Evolutionary conservation across 148 eudicot species (phyloP).

Genomic region (Amaranthus palmeri): DNA sequence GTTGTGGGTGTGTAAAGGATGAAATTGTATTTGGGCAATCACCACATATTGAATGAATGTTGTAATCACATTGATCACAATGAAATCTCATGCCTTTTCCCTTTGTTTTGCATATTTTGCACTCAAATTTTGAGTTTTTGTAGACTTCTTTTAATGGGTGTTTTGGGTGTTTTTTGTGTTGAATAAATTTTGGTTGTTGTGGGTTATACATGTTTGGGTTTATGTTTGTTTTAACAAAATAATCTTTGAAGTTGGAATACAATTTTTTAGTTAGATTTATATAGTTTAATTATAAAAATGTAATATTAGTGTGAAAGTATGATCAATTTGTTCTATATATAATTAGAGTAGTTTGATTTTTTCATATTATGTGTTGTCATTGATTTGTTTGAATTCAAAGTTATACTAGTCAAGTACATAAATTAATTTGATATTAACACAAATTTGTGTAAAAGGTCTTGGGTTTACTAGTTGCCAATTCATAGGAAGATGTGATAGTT

Average conservation of each 20-base stretch:
- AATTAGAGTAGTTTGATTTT: neutral
- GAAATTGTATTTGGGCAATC: neutral
- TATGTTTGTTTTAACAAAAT: neutral
- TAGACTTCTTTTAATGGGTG: conserved; percentile 23
- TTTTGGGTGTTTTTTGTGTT: conserved; percentile 13
- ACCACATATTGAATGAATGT: conserved; percentile 15
- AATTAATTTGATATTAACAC: too few relatives aligned
- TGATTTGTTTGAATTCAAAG: neutral
- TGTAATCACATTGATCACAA: conserved; percentile 18
- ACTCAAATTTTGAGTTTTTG: conserved; percentile 21
- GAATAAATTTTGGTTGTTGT: conserved; percentile 10
- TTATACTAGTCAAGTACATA: too few relatives aligned
- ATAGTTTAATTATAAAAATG: too few relatives aligned
- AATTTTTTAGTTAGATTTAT: too few relatives aligned
- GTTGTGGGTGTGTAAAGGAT: conserved; percentile 20
- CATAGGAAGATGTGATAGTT: too few relatives aligned
- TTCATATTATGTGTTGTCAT: neutral
- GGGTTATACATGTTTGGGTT: neutral
- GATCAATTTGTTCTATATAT: neutral
- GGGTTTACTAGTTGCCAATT: too few relatives aligned
- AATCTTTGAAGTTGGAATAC: too few relatives aligned
- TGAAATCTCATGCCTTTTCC: conserved; percentile 5
- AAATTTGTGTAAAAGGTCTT: too few relatives aligned
- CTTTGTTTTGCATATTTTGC: conserved; percentile 16
- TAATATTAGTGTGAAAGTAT: neutral